Conservation (phyloP, 768 basidiomycete species). For the Leucocoprinus sp. region DNA sequence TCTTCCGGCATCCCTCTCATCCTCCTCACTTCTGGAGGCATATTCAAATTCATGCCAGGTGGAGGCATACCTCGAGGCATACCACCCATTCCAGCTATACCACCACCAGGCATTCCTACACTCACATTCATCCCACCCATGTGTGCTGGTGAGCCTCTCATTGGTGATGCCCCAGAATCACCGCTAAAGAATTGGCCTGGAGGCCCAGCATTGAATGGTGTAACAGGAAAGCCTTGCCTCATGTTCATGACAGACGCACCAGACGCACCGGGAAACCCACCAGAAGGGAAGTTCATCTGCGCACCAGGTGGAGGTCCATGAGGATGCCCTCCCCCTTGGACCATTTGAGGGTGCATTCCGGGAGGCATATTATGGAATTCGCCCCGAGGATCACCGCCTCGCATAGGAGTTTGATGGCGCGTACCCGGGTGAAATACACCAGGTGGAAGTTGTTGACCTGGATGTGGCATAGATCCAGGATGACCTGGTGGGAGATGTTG, state of each 20-base stretch:
- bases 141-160: constrained; percentile 12
- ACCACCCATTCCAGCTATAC: constrained; percentile 20
- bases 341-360: constrained; percentile 22
- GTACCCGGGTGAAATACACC: constrained; percentile 13
- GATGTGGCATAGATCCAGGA: constrained; percentile 15
- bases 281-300: constrained; percentile 21
- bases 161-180: constrained; percentile 7
- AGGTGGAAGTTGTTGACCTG: constrained; percentile 16
- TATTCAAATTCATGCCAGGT: constrained; percentile 19
- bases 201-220: constrained; percentile 18
- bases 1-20: constrained; percentile 25
- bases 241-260: constrained; percentile 19
- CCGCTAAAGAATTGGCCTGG: constrained; percentile 15
- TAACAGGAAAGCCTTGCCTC: constrained; percentile 13
- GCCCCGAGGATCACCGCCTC: constrained; percentile 19
- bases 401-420: constrained; percentile 25
- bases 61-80: constrained; percentile 16
- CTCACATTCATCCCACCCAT: constrained; percentile 19
- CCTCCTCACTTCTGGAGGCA: constrained; percentile 20
- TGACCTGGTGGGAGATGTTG: constrained; percentile 23
- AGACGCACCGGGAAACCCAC: constrained; percentile 21
- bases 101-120: constrained; percentile 21
- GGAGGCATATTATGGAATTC: constrained; percentile 17
- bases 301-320: constrained; percentile 14
- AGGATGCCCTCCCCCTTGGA: constrained; percentile 14